Percentiles rank a stretch among this genome's conserved stretches.
Evolutionary conservation across 306 rosid genomes (phyloP).

Genomic region (Vachellia collinsii): DNA sequence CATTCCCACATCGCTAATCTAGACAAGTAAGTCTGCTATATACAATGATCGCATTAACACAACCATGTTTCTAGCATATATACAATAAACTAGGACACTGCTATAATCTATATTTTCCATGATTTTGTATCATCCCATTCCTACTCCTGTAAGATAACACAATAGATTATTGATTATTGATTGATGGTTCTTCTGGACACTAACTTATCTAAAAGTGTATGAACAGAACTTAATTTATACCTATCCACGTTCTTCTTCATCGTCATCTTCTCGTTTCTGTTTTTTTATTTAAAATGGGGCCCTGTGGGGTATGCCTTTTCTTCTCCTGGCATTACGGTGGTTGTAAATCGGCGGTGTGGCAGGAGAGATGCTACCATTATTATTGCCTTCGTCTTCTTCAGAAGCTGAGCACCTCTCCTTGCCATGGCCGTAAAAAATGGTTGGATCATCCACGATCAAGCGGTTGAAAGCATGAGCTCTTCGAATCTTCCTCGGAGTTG

Average conservation of each 20-base stretch:
- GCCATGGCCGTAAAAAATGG: slow-evolving; percentile 3
- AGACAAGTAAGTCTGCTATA: not conserved
- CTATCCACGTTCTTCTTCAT: not conserved
- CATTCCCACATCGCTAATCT: not conserved
- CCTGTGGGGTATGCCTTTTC: slow-evolving; percentile 58
- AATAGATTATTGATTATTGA: not conserved
- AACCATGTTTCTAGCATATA: slow-evolving; percentile 6
- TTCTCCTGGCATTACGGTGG: slow-evolving; percentile 53
- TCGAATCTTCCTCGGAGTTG: slow-evolving; percentile 41
- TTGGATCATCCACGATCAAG: slow-evolving; percentile 29
- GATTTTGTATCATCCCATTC: slow-evolving; percentile 1
- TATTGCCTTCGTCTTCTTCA: slow-evolving; percentile 6
- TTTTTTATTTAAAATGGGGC: slow-evolving; percentile 46
- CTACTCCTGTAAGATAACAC: not conserved
- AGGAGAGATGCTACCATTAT: slow-evolving; percentile 38
- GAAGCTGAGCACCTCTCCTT: slow-evolving; percentile 23
- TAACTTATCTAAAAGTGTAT: not conserved
- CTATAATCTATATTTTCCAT: not conserved
- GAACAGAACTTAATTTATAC: not conserved
- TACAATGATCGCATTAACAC: not conserved
- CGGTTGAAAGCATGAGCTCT: slow-evolving; percentile 36
- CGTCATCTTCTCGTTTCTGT: not conserved
- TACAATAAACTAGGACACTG: not conserved
- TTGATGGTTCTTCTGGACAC: not conserved
- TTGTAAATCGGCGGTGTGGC: slow-evolving; percentile 50